A percentile compares a stretch with the other conserved stretches of the same genome.
Conservation (phyloP, 495 filamentous ascomycete genomes). For the Hypoxylon rickii region DNA sequence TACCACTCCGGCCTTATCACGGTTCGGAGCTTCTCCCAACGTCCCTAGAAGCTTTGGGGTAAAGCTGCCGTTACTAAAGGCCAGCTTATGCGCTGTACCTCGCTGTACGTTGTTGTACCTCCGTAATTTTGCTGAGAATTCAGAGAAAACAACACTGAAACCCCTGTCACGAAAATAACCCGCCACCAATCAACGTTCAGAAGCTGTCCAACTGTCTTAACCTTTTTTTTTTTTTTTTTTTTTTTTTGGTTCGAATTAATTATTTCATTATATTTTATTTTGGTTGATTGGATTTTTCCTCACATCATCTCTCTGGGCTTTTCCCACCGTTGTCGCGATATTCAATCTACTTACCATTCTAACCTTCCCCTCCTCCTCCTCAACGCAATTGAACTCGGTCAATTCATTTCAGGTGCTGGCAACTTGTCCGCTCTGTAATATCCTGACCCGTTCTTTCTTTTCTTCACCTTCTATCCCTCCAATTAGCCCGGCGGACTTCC, state of each 20-base stretch:
- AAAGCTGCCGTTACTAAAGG: slow-evolving; percentile 3
- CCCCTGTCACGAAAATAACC: slow-evolving; percentile 24
- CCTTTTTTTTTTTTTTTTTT: slow-evolving; percentile 29
- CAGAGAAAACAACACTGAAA: too few relatives aligned
- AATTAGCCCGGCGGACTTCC: slow-evolving; percentile 31
- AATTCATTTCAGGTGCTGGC: slow-evolving; percentile 37
- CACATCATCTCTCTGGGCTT: slow-evolving; percentile 17
- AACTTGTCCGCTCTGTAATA: slow-evolving; percentile 35
- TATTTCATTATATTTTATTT: slow-evolving; percentile 21
- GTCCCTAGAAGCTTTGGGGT: slow-evolving; percentile 29
- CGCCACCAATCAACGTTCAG: slow-evolving; percentile 38
- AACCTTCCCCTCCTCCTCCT: slow-evolving; percentile 6
- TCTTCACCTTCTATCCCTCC: slow-evolving; percentile 16
- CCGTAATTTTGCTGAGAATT: slow-evolving; percentile 24
- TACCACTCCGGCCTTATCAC: too few relatives aligned
- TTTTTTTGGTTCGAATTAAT: background rate
- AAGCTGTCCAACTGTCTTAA: slow-evolving; percentile 2
- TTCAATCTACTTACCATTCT: slow-evolving; percentile 9
- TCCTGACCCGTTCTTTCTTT: slow-evolving; percentile 31
- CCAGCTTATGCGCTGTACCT: too few relatives aligned
- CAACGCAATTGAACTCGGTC: slow-evolving; percentile 33
- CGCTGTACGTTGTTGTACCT: too few relatives aligned
- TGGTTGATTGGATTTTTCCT: slow-evolving; percentile 5
- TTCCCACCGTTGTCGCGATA: too few relatives aligned
- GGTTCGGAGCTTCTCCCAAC: slow-evolving; percentile 34